Base-by-base conservation (phyloP, 1,284 basidiomycete genomes). In the Gastroboletus turbinatus region DNA sequence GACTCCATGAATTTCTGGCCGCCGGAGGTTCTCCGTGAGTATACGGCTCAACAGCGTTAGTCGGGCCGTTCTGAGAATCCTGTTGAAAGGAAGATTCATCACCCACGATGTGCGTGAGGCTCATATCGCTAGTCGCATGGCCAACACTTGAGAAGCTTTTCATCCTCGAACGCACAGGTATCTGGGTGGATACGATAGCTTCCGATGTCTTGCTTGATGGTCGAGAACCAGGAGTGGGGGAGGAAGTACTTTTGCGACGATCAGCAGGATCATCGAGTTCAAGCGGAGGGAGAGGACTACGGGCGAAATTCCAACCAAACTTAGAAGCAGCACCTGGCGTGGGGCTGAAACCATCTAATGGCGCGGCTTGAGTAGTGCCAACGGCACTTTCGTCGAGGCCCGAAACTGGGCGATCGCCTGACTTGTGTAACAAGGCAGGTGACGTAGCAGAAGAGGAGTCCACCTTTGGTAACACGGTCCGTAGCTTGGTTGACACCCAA, bases 231-330 rank as follows among this genome's bases (percentile, higher is more conserved):
- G 61, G 62, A 10, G 62, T 54, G 9, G 67, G 65, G 9, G 71
- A 64, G 1, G 58, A 55, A 45, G 49, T 56, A 33, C 50, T 55
- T 53, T 38, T 57, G 29, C 52, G 65, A 53, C 62, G 69, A 53
- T 67, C 63, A 32, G 67, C 61, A 29, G 66, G 67, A 46, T 73
- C 71, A 45, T 78, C 77, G 3, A 73, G 59, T 57, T 78, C 76
- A 16, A 78, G 62, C 1, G 78, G 73, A 32, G 76, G 74, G 7
- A 78, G 70, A 10, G 67, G 66, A 39, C 65, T 70, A 25, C 68
- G 73, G 4, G 76, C 70, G 43, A 77, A 76, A 45, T 70, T 63
- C 76, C 76, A 80, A 5, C 78, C 78, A 59, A 78, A 77, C 33
- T 64, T 67, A 1, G 75, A 70, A 29, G 61, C 42, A 46, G 60